Percentiles rank a stretch among this genome's conserved stretches.
These are phyloP conservation scores for Cyclotella cryptica DNA, from an alignment of 108 stramenopile species.

Conservation along the genomic window DNA sequence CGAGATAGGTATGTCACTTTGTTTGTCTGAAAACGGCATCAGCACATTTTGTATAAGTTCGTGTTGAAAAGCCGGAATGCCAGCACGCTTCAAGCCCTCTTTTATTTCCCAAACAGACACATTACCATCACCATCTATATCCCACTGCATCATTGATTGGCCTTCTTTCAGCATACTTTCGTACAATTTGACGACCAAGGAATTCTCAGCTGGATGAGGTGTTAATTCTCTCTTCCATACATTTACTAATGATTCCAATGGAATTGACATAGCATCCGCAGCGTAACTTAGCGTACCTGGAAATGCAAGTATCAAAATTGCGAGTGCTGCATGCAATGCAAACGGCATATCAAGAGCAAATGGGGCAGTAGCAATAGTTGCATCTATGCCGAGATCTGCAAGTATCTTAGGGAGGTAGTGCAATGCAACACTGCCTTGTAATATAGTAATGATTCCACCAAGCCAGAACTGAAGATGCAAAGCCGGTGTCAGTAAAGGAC, in stretches of 20 bases:
- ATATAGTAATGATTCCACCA: constrained; percentile 38
- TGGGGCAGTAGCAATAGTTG: constrained; percentile 35
- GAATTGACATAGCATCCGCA: constrained; percentile 33
- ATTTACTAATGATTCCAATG: constrained; percentile 37
- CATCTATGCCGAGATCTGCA: constrained; percentile 36
- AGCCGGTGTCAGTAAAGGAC: too few species aligned
- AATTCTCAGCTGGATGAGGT: constrained; percentile 33
- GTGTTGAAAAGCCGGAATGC: constrained; percentile 30
- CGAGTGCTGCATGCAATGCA: constrained; percentile 30
- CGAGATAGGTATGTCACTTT: constrained; percentile 7
- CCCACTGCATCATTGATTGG: constrained; percentile 29
- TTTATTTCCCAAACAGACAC: constrained; percentile 39
- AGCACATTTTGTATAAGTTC: constrained; percentile 1
- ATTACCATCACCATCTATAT: constrained; percentile 40
- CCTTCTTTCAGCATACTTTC: constrained; percentile 37
- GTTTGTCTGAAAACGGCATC: constrained; percentile 10
- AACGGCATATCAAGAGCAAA: constrained; percentile 42
- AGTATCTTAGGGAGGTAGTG: constrained; percentile 51
- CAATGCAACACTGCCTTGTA: constrained; percentile 37
- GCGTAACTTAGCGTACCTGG: constrained; percentile 35
- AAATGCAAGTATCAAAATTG: constrained; percentile 27
- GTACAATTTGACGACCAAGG: constrained; percentile 34
- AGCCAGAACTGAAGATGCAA: constrained; percentile 34
- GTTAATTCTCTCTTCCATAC: constrained; percentile 26
- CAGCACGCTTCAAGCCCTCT: constrained; percentile 31